Base-by-base conservation (phyloP, 2,329 filamentous ascomycete species). In the Botrytis cinerea region DNA sequence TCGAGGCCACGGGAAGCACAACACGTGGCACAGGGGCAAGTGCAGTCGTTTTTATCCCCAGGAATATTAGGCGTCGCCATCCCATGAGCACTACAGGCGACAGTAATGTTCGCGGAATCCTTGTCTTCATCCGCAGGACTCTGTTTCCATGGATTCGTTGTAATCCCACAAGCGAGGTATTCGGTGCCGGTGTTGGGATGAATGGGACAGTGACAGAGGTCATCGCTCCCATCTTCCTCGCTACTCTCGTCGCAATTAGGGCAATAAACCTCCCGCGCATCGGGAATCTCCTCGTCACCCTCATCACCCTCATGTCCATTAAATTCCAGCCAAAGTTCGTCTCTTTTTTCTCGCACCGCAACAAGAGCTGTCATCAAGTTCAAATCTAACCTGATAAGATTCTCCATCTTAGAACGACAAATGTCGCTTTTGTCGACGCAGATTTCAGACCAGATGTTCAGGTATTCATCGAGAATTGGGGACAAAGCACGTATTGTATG, bases 21-120 rank as follows among this genome's bases (percentile, higher is more conserved):
- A 16, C 25, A 54, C 22, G 4, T 16, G 4, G 16, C 32, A 40
- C 25, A 67, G 14, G 1, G 46, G 7, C 25, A 51, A 54, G 4
- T 10, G 8, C 22, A 28, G 25, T 54, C 35, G 16, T 22, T 16
- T 5, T 22, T 32, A 25, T n/a, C 22, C 59, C 22, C 59, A 12
- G 14, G 16, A n/a, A 14, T 16, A 1, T 20, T 2, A 54, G n/a
- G 2, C 5, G 0, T 16, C 14, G n/a, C 14, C 6, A 28, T 28
- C n/a, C 18, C n/a, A 54, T n/a, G 6, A 28, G n/a, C n/a, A 9
- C 25, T n/a, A 54, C n/a, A 18, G n/a, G 14, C 18, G 14, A 6
- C n/a, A n/a, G 14, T 8, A 16, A n/a, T 9, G n/a, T 18, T 2
- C 2, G 6, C n/a, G 10, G n/a, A 18, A 1, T n/a, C 51, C 51